These are phyloP conservation scores for Mucor velutinosus DNA, from an alignment of 371 early-diverging fungal genomes.

Conservation along the genomic window DNA sequence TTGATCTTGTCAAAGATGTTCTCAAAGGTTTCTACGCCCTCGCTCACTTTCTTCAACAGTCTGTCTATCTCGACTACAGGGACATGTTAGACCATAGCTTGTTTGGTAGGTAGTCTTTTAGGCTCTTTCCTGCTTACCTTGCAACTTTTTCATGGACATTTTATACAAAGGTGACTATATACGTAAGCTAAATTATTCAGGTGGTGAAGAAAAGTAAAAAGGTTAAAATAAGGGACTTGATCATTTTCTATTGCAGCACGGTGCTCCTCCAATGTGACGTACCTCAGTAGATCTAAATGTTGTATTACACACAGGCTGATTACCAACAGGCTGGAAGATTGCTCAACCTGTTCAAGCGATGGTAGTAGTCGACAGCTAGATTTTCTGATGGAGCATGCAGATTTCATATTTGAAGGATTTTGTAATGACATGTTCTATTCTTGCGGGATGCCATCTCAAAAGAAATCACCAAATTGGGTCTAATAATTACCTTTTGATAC, in stretches of 20 bases:
- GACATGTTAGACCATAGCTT: neutral
- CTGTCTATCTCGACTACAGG: slow-evolving; percentile 62
- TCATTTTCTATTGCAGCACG: neutral
- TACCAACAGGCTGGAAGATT: too few relatives aligned
- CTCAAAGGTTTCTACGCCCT: slow-evolving; percentile 95
- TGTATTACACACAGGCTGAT: too few relatives aligned
- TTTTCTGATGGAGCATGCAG: too few relatives aligned
- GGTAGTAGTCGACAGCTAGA: too few relatives aligned
- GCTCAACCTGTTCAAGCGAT: too few relatives aligned
- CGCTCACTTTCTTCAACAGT: slow-evolving; percentile 91
- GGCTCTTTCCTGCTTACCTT: slow-evolving; percentile 6
- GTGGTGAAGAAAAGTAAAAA: neutral
- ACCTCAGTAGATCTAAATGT: neutral
- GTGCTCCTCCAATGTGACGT: neutral
- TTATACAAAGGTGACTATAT: neutral
- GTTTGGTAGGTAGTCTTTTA: neutral
- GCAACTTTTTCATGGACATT: slow-evolving; percentile 32
- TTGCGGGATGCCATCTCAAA: too few relatives aligned
- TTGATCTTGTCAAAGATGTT: slow-evolving; percentile 88
- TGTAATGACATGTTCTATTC: too few relatives aligned
- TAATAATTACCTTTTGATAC: neutral
- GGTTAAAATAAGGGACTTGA: neutral
- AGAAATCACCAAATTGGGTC: neutral
- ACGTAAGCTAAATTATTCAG: neutral
- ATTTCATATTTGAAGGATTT: too few relatives aligned